Percentiles rank a stretch among this genome's conserved stretches.
These are phyloP conservation scores for Neonectria neomacrospora DNA, from an alignment of 2,329 filamentous ascomycete genomes.

Conservation along the genomic window DNA sequence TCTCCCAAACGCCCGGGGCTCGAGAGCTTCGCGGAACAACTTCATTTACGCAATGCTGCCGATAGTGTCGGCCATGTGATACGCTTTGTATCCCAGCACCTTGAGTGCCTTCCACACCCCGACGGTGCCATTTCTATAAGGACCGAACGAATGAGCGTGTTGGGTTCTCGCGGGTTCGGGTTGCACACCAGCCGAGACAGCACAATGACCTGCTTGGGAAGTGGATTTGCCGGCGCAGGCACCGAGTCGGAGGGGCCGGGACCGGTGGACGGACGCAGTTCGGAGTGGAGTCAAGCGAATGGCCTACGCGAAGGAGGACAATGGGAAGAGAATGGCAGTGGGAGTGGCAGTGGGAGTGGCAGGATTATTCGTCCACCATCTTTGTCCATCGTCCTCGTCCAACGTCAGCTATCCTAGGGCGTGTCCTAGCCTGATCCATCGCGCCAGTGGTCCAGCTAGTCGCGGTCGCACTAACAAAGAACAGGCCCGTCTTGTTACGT, in stretches of 20 bases:
- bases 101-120: slow-evolving; percentile 13
- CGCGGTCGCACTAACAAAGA: neutral
- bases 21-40: slow-evolving; percentile 16
- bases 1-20: slow-evolving; percentile 1
- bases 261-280: neutral
- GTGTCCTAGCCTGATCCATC: neutral
- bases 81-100: slow-evolving; percentile 5
- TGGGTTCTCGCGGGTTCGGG: neutral
- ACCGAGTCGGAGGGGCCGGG: slow-evolving; percentile 6
- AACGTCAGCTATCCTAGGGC: neutral
- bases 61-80: slow-evolving; percentile 13
- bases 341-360: neutral
- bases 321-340: neutral
- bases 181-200: slow-evolving; percentile 1
- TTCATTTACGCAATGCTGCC: slow-evolving; percentile 14
- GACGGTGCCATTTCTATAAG: neutral
- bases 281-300: neutral
- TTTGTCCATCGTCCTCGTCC: neutral
- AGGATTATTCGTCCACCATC: neutral
- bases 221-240: neutral
- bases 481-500: neutral
- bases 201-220: slow-evolving; percentile 4
- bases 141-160: too few species aligned
- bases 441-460: neutral
- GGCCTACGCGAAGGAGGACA: neutral